Percentiles rank a stretch among this genome's conserved stretches.
Conservation (phyloP, 1,284 basidiomycete species). For the Puccinia coronata region DNA sequence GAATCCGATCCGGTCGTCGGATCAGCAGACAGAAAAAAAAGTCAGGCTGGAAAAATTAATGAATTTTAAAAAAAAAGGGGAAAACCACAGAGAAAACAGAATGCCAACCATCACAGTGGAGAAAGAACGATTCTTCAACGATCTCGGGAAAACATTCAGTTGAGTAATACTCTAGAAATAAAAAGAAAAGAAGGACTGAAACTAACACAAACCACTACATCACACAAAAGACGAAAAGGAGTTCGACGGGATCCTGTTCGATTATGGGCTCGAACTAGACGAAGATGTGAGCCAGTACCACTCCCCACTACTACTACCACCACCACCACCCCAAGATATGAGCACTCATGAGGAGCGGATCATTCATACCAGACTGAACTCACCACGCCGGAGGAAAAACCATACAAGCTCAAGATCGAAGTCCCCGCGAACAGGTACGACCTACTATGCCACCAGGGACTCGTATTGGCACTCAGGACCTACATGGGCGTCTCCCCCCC, state of each 20-base stretch:
- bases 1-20: too few species aligned
- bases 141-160: slow-evolving; percentile 32
- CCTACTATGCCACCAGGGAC: slow-evolving; percentile 94
- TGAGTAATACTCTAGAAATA: slow-evolving; percentile 8
- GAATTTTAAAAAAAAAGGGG: neutral
- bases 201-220: neutral
- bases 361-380: slow-evolving; percentile 14
- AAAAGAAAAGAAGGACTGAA: neutral
- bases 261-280: slow-evolving; percentile 43
- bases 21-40: too few species aligned
- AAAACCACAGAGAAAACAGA: neutral
- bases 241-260: slow-evolving; percentile 30
- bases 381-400: slow-evolving; percentile 55
- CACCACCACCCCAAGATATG: neutral
- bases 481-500: slow-evolving; percentile 76
- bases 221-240: slow-evolving; percentile 9
- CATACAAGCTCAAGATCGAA: slow-evolving; percentile 95
- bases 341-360: neutral
- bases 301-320: neutral
- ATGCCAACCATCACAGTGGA: slow-evolving; percentile 47
- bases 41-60: too few species aligned
- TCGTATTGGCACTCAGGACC: slow-evolving; percentile 79
- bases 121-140: slow-evolving; percentile 35
- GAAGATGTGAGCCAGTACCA: slow-evolving; percentile 34
- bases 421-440: slow-evolving; percentile 99